Evolutionary conservation across 2,329 filamentous ascomycete species (phyloP), one percentile per base, ranked within the genome.

Genomic region (Harringtonia aguacate): DNA sequence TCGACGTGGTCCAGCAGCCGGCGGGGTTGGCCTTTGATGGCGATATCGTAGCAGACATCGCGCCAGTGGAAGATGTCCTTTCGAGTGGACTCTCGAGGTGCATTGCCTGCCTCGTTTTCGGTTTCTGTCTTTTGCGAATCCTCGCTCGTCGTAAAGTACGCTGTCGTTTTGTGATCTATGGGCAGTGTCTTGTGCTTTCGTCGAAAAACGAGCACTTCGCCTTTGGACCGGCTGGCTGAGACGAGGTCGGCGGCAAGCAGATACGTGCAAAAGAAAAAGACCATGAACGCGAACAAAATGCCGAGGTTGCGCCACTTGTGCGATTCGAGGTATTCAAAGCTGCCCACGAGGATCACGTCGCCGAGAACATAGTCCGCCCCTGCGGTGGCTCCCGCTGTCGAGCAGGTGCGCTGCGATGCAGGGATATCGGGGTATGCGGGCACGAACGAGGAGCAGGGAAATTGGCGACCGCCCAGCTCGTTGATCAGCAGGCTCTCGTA

Each of bases 11-110:
- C 81, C 47, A 95, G 68, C 55, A 95, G 84, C 36, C 82, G 78
- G 15, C 87, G 76, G 2, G 72, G 66, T 54, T 90, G 78, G 14
- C 70, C 70, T 68, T 94, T 94, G 64, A 94, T 88, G 61, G 85
- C 82, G 60, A 80, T 69, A 47, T 80, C 73, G 55, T 76, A 95
- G 64, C 82, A 88, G 2, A 94, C 81, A 53, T 90, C 73, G 51
- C 81, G 75, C 88, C 87, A 94, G 56, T 87, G 84, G 69, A 94
- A 94, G 48, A 89, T 77, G 20, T 84, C 84, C 4, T 78, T 86
- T 57, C 24, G 6, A 27, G 24, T 52, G 52, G 67, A 59, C 3
- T 72, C n/a, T n/a, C n/a, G 70, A 72, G 17, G 66, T 64, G 17
- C 14, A 70, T 71, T 30, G 78, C 61, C 56, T 27, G 6, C 13